Conservation (phyloP, 257 asterid species). For the Scutellaria barbata region DNA sequence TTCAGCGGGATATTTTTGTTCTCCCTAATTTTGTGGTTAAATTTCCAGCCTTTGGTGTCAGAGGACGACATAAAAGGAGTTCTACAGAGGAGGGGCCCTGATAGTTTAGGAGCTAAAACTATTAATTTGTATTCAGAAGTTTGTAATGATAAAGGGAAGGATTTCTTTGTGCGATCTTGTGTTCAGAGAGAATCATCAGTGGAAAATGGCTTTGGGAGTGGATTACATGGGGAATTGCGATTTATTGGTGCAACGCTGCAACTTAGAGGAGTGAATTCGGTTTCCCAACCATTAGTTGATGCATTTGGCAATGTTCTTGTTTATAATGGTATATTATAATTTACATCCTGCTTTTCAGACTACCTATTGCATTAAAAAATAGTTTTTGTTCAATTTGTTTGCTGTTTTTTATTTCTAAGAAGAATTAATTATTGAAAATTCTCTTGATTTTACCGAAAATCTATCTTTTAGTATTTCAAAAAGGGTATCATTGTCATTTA, state of each 20-base stretch:
- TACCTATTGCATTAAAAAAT: no score
- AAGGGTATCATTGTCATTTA: no score
- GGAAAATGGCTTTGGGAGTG: constrained; percentile 39
- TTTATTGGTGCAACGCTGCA: constrained; percentile 92
- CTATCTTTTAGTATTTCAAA: no score
- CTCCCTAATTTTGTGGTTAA: not conserved
- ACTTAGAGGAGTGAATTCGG: constrained; percentile 73
- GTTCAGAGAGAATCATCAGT: constrained; percentile 40
- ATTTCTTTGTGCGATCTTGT: constrained; percentile 35
- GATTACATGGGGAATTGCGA: constrained; percentile 47
- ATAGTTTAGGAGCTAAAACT: constrained; percentile 68
- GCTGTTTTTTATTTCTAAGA: no score
- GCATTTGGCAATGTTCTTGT: constrained; percentile 75
- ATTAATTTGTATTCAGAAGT: constrained; percentile 43
- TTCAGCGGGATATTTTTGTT: not conserved
- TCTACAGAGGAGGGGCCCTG: constrained; percentile 87
- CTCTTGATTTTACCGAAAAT: no score
- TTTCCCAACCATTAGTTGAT: constrained; percentile 82
- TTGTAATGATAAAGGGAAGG: constrained; percentile 30
- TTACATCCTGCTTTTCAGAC: no score
- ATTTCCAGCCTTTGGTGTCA: constrained; percentile 47
- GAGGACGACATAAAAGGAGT: constrained; percentile 65
- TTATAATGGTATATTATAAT: constrained; percentile 65
- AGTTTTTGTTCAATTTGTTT: no score
- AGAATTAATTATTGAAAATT: no score